A percentile compares a stretch with the other conserved stretches of the same genome.
Evolutionary conservation across 441 rosid genomes (phyloP).

Genomic region (Adansonia grandidieri): DNA sequence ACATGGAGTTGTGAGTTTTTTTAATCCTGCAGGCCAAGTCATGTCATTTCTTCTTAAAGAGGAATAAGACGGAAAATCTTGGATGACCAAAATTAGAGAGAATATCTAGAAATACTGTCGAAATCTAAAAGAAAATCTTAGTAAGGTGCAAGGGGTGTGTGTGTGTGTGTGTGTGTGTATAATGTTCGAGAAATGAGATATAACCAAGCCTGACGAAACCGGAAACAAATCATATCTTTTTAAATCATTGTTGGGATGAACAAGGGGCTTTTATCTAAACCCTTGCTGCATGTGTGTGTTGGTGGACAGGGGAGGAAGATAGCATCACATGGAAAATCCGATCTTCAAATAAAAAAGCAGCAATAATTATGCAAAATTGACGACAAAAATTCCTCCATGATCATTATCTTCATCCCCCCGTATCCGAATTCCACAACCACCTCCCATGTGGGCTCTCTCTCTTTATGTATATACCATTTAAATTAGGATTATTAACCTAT

Average conservation of each 20-base stretch:
- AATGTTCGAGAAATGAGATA: neutral
- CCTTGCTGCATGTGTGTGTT: too few relatives aligned
- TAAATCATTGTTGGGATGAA: too few relatives aligned
- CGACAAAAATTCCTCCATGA: constrained; percentile 39
- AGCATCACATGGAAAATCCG: constrained; percentile 17
- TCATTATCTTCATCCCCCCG: constrained; percentile 23
- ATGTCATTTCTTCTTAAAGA: neutral
- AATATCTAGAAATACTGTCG: neutral
- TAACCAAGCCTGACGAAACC: too few relatives aligned
- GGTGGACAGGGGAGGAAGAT: neutral
- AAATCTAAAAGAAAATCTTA: neutral
- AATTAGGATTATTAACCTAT: too few relatives aligned
- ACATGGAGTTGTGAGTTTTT: neutral
- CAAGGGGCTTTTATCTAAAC: too few relatives aligned
- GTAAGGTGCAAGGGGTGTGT: neutral
- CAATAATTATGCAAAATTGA: constrained; percentile 10
- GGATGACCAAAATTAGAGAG: neutral
- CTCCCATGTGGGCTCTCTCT: constrained; percentile 36
- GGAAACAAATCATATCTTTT: too few relatives aligned
- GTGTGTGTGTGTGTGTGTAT: neutral
- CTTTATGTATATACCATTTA: too few relatives aligned
- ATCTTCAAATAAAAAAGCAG: neutral
- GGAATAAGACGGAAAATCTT: neutral
- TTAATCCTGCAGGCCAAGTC: neutral
- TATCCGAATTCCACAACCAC: constrained; percentile 31